Conservation (phyloP, 1,284 basidiomycete species). For the Kwoniella shivajii region DNA sequence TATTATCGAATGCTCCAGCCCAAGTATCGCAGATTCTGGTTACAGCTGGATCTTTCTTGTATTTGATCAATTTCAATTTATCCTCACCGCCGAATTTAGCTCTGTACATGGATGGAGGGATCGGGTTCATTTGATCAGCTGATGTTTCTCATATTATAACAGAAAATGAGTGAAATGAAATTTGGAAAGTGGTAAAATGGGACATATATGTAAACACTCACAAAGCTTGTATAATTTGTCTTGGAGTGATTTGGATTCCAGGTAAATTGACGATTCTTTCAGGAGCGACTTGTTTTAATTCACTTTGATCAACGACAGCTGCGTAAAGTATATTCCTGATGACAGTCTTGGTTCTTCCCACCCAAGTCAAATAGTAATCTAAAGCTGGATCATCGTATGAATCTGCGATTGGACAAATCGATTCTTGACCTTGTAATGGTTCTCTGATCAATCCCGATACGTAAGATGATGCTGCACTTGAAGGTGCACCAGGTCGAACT, state of each 20-base stretch:
- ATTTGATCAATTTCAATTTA: slow-evolving; percentile 49
- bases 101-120: slow-evolving; percentile 17
- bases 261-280: slow-evolving; percentile 52
- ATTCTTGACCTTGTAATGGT: slow-evolving; percentile 61
- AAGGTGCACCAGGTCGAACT: slow-evolving; percentile 62
- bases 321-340: slow-evolving; percentile 54
- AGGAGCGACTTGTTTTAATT: slow-evolving; percentile 37
- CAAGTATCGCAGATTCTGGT: slow-evolving; percentile 53
- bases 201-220: slow-evolving; percentile 32
- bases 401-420: slow-evolving; percentile 60
- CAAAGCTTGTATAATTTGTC: slow-evolving; percentile 53
- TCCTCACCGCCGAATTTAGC: slow-evolving; percentile 50
- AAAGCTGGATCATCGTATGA: slow-evolving; percentile 43
- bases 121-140: background rate
- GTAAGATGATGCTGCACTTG: slow-evolving; percentile 65
- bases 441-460: slow-evolving; percentile 67
- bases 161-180: background rate
- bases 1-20: slow-evolving; percentile 52
- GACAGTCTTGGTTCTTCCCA: slow-evolving; percentile 60
- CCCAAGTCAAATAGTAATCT: slow-evolving; percentile 60
- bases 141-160: background rate
- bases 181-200: background rate
- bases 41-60: slow-evolving; percentile 49
- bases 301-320: slow-evolving; percentile 46
- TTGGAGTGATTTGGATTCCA: slow-evolving; percentile 52